A percentile compares a stretch with the other conserved stretches of the same genome.
Evolutionary conservation across 2,329 filamentous ascomycete species (phyloP).

Genomic region (Xenoacremonium recifei): DNA sequence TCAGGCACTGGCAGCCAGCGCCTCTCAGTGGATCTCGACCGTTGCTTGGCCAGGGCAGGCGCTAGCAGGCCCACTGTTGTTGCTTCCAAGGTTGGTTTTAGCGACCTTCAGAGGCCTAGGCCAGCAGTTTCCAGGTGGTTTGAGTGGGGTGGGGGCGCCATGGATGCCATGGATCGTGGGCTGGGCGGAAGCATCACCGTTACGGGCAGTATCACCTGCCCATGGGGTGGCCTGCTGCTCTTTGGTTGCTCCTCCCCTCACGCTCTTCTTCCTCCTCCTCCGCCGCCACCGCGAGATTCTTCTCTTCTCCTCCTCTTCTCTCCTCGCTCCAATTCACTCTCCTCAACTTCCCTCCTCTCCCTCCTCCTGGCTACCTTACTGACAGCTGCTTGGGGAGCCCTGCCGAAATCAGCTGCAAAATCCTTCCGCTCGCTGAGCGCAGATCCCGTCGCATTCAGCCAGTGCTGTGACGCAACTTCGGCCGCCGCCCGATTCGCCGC

Average conservation of each 20-base stretch:
- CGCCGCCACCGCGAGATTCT: not conserved
- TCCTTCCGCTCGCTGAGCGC: conserved; percentile 11
- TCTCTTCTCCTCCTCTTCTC: not conserved
- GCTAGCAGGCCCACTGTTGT: too few species aligned
- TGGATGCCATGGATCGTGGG: too few species aligned
- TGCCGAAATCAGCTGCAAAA: not conserved
- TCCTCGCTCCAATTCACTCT: conserved; percentile 4
- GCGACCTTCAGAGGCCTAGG: too few species aligned
- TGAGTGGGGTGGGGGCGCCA: too few species aligned
- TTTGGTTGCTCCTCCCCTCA: too few species aligned
- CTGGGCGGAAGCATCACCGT: too few species aligned
- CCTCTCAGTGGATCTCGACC: too few species aligned
- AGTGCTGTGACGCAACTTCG: conserved; percentile 23
- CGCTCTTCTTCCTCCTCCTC: not conserved
- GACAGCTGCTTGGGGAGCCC: too few species aligned
- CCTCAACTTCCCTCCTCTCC: conserved; percentile 1
- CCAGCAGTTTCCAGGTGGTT: too few species aligned
- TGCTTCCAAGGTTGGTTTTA: too few species aligned
- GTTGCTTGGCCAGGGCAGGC: too few species aligned
- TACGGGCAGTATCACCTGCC: not conserved
- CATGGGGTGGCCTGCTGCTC: not conserved
- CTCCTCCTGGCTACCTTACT: not conserved
- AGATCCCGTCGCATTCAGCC: conserved; percentile 24
- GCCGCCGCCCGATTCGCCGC: conserved; percentile 17
- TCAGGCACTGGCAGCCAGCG: too few species aligned